A percentile compares a stretch with the other conserved stretches of the same genome.
These are phyloP conservation scores for Anthracocystis walkeri DNA, from an alignment of 1,284 basidiomycete species.

Conservation along the genomic window DNA sequence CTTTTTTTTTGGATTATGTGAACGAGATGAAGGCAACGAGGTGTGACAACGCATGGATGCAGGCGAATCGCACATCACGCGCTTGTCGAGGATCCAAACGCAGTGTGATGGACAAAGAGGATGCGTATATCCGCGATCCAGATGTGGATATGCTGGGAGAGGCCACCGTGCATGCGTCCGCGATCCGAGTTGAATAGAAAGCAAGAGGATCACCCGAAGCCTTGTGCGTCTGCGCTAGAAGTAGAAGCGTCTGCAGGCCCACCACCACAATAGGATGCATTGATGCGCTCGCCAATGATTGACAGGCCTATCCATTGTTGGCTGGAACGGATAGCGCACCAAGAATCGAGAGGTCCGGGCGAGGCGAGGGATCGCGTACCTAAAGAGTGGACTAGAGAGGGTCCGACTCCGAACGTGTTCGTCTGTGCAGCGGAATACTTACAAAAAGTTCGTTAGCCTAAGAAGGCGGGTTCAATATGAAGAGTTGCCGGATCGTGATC, in stretches of 20 bases:
- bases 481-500: constrained; percentile 14
- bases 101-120: not conserved
- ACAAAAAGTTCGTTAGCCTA: constrained; percentile 49
- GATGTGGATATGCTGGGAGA: not conserved
- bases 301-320: constrained; percentile 10
- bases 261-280: no score
- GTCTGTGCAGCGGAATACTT: constrained; percentile 12
- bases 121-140: constrained; percentile 1
- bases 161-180: not conserved
- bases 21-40: constrained; percentile 19
- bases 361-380: constrained; percentile 8
- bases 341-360: constrained; percentile 17
- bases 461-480: constrained; percentile 28
- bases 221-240: constrained; percentile 1
- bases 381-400: constrained; percentile 2
- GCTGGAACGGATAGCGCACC: not conserved
- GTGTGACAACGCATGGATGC: constrained; percentile 12
- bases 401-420: not conserved
- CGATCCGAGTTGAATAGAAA: constrained; percentile 6
- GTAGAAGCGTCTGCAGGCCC: constrained; percentile 2
- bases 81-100: constrained; percentile 23
- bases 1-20: not conserved
- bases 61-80: constrained; percentile 2
- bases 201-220: constrained; percentile 4
- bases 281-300: not conserved